phyloP scores from a whole-genome alignment of 202 grass and related monocot species.

The Digitaria exilis region DNA sequence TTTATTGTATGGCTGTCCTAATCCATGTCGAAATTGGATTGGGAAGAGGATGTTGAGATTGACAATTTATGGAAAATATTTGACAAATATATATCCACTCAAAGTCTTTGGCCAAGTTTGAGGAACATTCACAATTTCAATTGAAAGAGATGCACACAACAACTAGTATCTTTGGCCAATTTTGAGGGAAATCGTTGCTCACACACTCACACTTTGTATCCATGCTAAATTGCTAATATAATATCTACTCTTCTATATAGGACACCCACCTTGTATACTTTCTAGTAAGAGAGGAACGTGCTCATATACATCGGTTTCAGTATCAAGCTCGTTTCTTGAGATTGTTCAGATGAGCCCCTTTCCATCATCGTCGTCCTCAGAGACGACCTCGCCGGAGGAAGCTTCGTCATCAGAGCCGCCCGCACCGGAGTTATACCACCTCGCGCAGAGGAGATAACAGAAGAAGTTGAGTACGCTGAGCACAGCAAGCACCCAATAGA shows the following conservation, averaged over 20 bases:
- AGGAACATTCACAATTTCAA: background rate
- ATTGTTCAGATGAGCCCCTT: conserved; percentile 6
- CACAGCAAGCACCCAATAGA: too few relatives aligned
- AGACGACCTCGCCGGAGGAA: background rate
- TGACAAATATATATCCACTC: too few relatives aligned
- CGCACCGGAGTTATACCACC: too few relatives aligned
- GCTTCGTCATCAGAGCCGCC: background rate
- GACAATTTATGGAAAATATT: too few relatives aligned
- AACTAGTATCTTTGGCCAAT: background rate
- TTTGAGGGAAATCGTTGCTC: background rate
- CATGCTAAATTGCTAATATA: too few relatives aligned
- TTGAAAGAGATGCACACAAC: background rate
- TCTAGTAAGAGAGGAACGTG: background rate
- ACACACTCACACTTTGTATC: background rate
- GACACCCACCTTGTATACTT: background rate
- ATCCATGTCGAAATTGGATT: too few relatives aligned
- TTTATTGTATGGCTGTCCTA: too few relatives aligned
- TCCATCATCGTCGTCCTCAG: conserved; percentile 3
- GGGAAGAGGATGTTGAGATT: too few relatives aligned
- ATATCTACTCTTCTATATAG: background rate
- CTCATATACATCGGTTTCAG: conserved; percentile 14
- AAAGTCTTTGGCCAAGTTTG: too few relatives aligned
- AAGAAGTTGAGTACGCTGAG: too few relatives aligned
- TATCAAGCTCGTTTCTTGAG: background rate
- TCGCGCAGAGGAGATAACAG: too few relatives aligned